Conservation (phyloP, 2,329 filamentous ascomycete species). For the Alternaria gansuensis region DNA sequence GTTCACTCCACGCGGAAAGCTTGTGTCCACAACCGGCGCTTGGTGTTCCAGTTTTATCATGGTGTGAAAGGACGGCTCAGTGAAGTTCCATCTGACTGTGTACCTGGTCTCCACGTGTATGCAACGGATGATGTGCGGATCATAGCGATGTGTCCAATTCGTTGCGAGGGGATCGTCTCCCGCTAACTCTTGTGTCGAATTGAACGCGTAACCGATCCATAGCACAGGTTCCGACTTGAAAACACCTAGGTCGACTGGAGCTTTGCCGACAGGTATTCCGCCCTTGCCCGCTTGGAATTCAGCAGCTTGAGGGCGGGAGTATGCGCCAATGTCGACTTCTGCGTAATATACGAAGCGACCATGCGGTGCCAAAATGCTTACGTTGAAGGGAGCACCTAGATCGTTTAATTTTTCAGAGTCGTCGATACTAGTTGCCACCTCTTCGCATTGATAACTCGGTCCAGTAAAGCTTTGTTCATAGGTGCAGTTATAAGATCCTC, state of each 20-base stretch:
- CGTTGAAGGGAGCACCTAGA: conserved; percentile 47
- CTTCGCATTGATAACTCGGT: conserved; percentile 47
- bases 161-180: conserved; percentile 31
- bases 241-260: conserved; percentile 33
- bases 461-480: conserved; percentile 44
- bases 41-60: conserved; percentile 36
- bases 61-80: conserved; percentile 40
- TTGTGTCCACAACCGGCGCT: conserved; percentile 44
- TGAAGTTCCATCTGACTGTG: conserved; percentile 45
- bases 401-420: conserved; percentile 33
- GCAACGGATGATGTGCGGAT: conserved; percentile 46
- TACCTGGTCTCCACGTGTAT: conserved; percentile 49
- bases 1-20: conserved; percentile 42
- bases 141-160: conserved; percentile 44
- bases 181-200: conserved; percentile 37
- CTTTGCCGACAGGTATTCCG: conserved; percentile 41
- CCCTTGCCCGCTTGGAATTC: conserved; percentile 35
- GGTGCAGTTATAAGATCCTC: conserved; percentile 49
- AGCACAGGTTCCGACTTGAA: conserved; percentile 49
- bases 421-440: conserved; percentile 34
- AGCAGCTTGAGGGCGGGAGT: conserved; percentile 38
- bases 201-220: conserved; percentile 48
- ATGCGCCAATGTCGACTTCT: conserved; percentile 43
- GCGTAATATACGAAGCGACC: conserved; percentile 44
- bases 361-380: conserved; percentile 39